A percentile compares a stretch with the other conserved stretches of the same genome.
These are phyloP conservation scores for Amanita muscaria DNA, from an alignment of 768 basidiomycete species.

Conservation along the genomic window DNA sequence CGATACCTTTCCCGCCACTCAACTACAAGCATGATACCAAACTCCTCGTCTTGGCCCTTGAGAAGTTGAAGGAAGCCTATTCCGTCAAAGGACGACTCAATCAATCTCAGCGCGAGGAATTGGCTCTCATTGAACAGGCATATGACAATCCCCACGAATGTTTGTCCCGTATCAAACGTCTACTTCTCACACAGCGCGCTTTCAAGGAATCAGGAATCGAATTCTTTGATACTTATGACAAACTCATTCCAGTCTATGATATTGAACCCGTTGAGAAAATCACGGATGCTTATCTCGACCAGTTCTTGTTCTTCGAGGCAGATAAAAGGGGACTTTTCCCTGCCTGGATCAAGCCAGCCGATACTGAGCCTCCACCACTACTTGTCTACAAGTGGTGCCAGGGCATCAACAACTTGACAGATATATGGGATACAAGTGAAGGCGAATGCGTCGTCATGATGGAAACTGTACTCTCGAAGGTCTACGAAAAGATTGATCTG, in stretches of 20 bases:
- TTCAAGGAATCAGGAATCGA: slow-evolving; percentile 98
- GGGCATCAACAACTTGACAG: slow-evolving; percentile 97
- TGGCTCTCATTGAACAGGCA: slow-evolving; percentile 96
- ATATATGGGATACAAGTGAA: slow-evolving; percentile 97
- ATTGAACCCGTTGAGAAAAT: slow-evolving; percentile 99
- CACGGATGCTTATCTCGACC: slow-evolving; percentile 97
- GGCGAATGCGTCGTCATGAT: slow-evolving; percentile 98
- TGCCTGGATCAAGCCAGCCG: slow-evolving; percentile 97
- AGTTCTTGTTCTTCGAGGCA: slow-evolving; percentile 97
- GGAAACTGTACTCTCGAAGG: slow-evolving; percentile 97
- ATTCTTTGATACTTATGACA: slow-evolving; percentile 97
- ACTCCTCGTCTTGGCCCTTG: slow-evolving; percentile 88
- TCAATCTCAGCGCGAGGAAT: slow-evolving; percentile 95
- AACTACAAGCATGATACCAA: slow-evolving; percentile 99
- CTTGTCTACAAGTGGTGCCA: slow-evolving; percentile 99
- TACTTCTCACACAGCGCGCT: slow-evolving; percentile 92
- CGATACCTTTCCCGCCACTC: slow-evolving; percentile 97
- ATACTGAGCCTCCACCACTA: slow-evolving; percentile 93
- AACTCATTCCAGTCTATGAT: slow-evolving; percentile 96
- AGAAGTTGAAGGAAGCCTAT: slow-evolving; percentile 98
- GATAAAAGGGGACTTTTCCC: slow-evolving; percentile 98
- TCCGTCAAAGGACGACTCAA: slow-evolving; percentile 94
- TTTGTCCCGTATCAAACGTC: slow-evolving; percentile 94
- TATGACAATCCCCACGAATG: slow-evolving; percentile 99
- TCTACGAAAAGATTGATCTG: slow-evolving; percentile 98